Conservation (phyloP, 2,329 filamentous ascomycete species). For the Penicillium crustosum region DNA sequence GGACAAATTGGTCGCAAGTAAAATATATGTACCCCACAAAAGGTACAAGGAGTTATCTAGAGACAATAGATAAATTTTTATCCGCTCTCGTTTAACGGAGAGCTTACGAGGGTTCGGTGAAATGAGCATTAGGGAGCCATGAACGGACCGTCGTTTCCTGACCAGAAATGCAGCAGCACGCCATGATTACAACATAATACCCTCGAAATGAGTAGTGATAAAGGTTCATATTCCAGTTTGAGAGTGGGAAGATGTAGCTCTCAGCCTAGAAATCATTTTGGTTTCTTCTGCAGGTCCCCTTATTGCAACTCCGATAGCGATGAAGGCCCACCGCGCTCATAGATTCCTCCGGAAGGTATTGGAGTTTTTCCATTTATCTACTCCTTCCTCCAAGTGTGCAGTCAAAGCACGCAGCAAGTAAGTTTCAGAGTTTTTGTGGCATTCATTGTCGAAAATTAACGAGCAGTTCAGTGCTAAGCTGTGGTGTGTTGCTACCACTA, state of each 20-base stretch:
- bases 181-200: conserved; percentile 6
- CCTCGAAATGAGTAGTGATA: not conserved
- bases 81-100: too few species aligned
- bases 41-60: not conserved
- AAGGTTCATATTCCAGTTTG: not conserved
- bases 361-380: conserved; percentile 9
- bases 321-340: conserved; percentile 5
- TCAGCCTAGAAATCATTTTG: not conserved
- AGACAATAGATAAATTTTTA: too few species aligned
- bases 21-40: not conserved
- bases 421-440: not conserved
- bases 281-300: not conserved
- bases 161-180: not conserved
- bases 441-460: not conserved
- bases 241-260: not conserved
- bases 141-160: not conserved
- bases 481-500: not conserved
- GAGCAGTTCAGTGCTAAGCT: not conserved
- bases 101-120: not conserved
- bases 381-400: not conserved
- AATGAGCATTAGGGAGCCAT: not conserved
- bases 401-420: not conserved
- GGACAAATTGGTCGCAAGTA: not conserved
- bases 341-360: conserved; percentile 10
- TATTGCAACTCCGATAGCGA: not conserved